These are phyloP conservation scores for Coprinellus micaceus DNA, from an alignment of 768 basidiomycete species.

Conservation along the genomic window DNA sequence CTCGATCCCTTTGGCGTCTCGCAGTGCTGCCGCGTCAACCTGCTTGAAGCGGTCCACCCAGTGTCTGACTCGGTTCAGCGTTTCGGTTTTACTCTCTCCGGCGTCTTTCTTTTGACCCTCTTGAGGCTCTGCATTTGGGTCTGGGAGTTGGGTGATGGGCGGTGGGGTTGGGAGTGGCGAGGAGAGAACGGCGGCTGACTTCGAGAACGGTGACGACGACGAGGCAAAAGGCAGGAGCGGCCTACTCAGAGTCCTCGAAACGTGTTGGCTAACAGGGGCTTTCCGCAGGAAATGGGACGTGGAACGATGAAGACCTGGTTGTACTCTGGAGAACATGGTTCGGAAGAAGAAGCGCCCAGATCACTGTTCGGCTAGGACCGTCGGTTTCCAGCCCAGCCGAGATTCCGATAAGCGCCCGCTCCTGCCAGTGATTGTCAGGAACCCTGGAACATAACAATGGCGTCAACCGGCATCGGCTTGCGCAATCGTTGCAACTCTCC, in stretches of 20 bases:
- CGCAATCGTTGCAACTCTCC: background rate
- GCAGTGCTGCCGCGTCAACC: slow-evolving; percentile 40
- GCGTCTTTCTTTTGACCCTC: background rate
- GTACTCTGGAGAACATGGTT: too few relatives aligned
- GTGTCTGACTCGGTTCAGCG: background rate
- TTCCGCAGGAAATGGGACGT: too few relatives aligned
- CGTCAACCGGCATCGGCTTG: background rate
- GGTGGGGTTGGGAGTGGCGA: background rate
- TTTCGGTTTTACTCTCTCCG: background rate
- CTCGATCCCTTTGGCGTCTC: slow-evolving; percentile 41
- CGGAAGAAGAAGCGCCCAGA: too few relatives aligned
- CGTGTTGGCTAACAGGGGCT: too few relatives aligned
- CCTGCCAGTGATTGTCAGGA: background rate
- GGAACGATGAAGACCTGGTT: too few relatives aligned
- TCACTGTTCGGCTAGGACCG: too few relatives aligned
- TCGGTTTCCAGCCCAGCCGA: too few relatives aligned
- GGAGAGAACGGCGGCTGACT: background rate
- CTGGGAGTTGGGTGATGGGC: background rate
- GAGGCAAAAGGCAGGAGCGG: too few relatives aligned
- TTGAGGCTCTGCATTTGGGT: background rate
- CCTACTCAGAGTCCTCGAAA: too few relatives aligned
- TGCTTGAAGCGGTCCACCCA: slow-evolving; percentile 54
- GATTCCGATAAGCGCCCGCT: background rate
- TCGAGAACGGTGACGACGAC: background rate
- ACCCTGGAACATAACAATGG: slow-evolving; percentile 6